Base-by-base conservation (phyloP, 345 rosid species). In the Kandelia obovata region DNA sequence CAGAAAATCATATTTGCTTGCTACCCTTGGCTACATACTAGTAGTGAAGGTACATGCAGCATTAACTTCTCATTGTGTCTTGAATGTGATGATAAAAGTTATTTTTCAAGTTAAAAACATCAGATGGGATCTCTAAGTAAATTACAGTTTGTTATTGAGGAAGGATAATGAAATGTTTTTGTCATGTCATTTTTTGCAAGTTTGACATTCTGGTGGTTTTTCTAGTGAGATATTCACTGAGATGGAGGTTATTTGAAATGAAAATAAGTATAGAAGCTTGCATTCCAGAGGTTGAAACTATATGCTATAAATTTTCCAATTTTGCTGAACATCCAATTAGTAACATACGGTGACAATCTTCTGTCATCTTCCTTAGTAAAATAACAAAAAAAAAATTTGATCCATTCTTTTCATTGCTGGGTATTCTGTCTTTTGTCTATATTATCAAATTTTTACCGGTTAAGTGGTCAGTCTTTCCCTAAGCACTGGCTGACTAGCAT, bases 21-120 rank as follows among this genome's bases (percentile, higher is more conserved):
- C 79, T 92, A 88, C 77, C 98, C 99, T 35, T 92, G 89, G 96
- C 52, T 96, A 53, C 99, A 90, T 86, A 98, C 99, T 56, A 85
- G 91, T 53, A 80, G 84, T 72, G 99, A 92, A 90, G 99, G 99
- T 96, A 79, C 35, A 56, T 71, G 58, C 60, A 63, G 63, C 67
- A 67, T 59, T 69, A 59, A 65, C 51, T 70, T 61, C 17, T 37
- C 52, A 21, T 63, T 46, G n/a, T 66, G n/a, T 67, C 68, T 58
- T 61, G 23, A 31, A 49, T 61, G 65, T 34, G 25, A 58, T 27
- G 27, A 17, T 32, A 34, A 62, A 55, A 10, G n/a, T 60, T 53
- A 64, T 37, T 66, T 64, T 35, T 62, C 47, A 61, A 39, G 47
- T 61, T 53, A 43, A 59, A 11, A 21, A 56, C 59, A 13, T 56